Evolutionary conservation across 164 flowering plant genomes (phyloP), one percentile per base, ranked within the genome.

Genomic region (Liquidambar formosana): DNA sequence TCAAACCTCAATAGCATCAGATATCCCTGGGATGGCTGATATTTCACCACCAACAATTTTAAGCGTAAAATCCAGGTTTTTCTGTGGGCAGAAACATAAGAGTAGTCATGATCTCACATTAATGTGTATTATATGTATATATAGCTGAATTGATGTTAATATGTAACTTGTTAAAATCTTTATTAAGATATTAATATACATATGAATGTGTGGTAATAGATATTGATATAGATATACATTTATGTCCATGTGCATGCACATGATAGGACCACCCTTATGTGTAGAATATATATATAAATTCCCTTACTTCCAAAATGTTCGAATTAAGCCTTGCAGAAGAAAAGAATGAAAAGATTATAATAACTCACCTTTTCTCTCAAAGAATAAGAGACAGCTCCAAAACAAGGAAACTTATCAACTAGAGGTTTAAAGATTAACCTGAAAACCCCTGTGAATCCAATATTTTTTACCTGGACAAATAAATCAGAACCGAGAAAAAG

Each of bases 381-480:
- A 43, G 99, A 96, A 76, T 78, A 96, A 66, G 76, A 84, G 56
- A 96, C 85, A 67, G 99, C 99, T 76, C 99, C 98, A 76, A 96
- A 91, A 61, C 98, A 88, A 63, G 99, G 99, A 54, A 96, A 78
- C 73, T 83, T 94, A 14, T 86, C 93, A 49, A 89, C 97, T n/a
- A 96, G 77, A 44, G 99, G 99, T 64, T 80, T 96, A 77, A 96
- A 96, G 41, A 96, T 90, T 65, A 96, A 67, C 80, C 99, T 86
- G 80, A 96, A 96, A 74, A 96, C 84, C 69, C 99, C 99, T 26
- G 99, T 93, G 83, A 92, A 93, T 67, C 83, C 95, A 79, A 93
- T 85, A 75, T 96, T 75, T 76, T 96, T 96, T 14, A 96, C 96
- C 99, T 96, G 70, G 12, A 69, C n/a, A 25, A 66, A 51, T 33